These are phyloP conservation scores for Trapa incisa DNA, from an alignment of 345 rosid genomes.

Conservation along the genomic window DNA sequence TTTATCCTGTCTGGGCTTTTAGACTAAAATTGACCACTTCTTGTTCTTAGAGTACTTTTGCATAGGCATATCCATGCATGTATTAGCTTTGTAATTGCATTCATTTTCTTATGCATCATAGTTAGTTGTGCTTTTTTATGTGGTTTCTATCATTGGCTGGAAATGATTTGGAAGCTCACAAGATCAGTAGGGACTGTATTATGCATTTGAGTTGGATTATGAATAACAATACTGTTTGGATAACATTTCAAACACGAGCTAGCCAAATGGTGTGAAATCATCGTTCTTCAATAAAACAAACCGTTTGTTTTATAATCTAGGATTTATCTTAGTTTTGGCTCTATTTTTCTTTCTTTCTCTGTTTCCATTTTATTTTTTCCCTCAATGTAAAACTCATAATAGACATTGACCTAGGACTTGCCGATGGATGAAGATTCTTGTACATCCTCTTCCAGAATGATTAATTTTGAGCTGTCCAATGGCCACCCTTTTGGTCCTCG, in stretches of 20 bases:
- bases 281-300: not conserved
- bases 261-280: not conserved
- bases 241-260: not conserved
- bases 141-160: not conserved
- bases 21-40: not conserved
- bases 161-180: not conserved
- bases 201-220: not conserved
- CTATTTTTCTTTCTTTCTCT: not conserved
- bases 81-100: not conserved
- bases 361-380: not conserved
- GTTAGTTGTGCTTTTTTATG: not conserved
- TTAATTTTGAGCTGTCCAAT: constrained; percentile 61
- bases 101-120: not conserved
- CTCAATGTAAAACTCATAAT: not conserved
- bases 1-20: not conserved
- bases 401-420: constrained; percentile 35
- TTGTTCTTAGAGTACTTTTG: not conserved
- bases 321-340: not conserved
- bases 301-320: not conserved
- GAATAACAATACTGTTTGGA: not conserved
- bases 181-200: not conserved
- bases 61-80: not conserved
- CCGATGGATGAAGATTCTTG: constrained; percentile 24
- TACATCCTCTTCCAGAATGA: constrained; percentile 70
- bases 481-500: constrained; percentile 54